Base-by-base conservation (phyloP, 805 yeast genomes). In the Aciculoconidium aculeatum region DNA sequence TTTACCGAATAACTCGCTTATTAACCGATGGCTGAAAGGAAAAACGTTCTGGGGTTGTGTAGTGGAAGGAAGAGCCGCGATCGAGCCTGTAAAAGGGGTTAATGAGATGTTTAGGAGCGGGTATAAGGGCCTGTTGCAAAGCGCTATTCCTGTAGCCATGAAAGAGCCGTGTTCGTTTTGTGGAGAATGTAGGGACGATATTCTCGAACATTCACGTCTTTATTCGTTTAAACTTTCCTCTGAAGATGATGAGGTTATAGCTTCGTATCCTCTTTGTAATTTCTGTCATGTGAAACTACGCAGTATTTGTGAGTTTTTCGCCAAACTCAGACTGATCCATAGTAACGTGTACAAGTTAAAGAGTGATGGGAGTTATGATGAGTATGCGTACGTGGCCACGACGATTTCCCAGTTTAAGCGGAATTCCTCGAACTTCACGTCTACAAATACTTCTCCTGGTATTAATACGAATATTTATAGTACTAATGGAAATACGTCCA, bases 11-110 rank as follows among this genome's bases (percentile, higher is more conserved):
- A 67, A 78, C 33, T 73, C 58, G 30, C 47, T 64, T 28, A 53
- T 64, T 25, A 61, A 53, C 39, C 44, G 68, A 35, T 64, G 66
- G 66, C 58, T 50, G 32, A 61, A 58, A 44, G 67, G 64, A 4
- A 61, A 58, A 38, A 45, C 76, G 8, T 68, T 88, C 32, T 63
- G 87, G 65, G 55, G 66, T 25, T 70, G 78, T 11, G 66, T 90
- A 39, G 70, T 82, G 17, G 96, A 87, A 29, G 94, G 94, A 3
- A 68, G 80, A 24, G 86, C 85, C 5, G 67, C 76, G 3, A 77
- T 90, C 21, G 95, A 87, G 54, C 98, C 98, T 0, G 72, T 88
- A 6, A 75, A 85, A 29, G 88, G 90, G 0, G 69, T 80, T 22
- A 87, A 88, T 45, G 94, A 83, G 52, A 72, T 75, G 1, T 80